A percentile compares a stretch with the other conserved stretches of the same genome.
These are phyloP conservation scores for Knoxdaviesia capensis DNA, from an alignment of 2,329 filamentous ascomycete genomes.

Conservation along the genomic window DNA sequence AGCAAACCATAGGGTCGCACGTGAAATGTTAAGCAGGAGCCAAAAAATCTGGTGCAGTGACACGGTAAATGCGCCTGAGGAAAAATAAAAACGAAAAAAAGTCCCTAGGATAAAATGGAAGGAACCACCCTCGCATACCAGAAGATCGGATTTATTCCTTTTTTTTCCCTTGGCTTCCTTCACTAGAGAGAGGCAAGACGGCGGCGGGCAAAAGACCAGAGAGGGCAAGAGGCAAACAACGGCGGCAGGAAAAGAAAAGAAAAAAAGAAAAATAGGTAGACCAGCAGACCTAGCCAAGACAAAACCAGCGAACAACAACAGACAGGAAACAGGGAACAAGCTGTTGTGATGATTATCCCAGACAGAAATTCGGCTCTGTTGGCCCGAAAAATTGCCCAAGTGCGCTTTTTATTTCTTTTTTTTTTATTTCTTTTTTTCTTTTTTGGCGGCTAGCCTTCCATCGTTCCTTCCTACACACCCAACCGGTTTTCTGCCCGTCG, in stretches of 20 bases:
- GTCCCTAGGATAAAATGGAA: too few relatives aligned
- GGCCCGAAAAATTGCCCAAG: background rate
- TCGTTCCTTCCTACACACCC: background rate
- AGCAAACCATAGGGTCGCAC: too few relatives aligned
- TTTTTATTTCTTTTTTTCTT: background rate
- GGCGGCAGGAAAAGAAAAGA: background rate
- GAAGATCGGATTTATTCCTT: too few relatives aligned
- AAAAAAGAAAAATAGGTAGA: background rate
- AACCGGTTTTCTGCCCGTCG: background rate
- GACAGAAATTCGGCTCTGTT: background rate
- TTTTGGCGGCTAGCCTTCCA: background rate
- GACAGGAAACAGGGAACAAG: background rate
- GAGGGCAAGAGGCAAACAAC: background rate
- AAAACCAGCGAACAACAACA: background rate
- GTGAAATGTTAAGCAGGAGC: too few relatives aligned
- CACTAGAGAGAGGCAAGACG: too few relatives aligned
- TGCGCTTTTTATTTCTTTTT: background rate
- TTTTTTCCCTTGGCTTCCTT: background rate
- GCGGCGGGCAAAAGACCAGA: background rate
- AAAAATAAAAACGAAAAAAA: too few relatives aligned
- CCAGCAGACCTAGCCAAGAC: background rate
- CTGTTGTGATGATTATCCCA: background rate
- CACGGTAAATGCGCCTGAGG: too few relatives aligned
- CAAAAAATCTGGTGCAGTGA: too few relatives aligned
- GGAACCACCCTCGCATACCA: too few relatives aligned